Evolutionary conservation across 371 early-diverging fungal genomes (phyloP), one percentile per base, ranked within the genome.

Genomic region (Mucor indicus): DNA sequence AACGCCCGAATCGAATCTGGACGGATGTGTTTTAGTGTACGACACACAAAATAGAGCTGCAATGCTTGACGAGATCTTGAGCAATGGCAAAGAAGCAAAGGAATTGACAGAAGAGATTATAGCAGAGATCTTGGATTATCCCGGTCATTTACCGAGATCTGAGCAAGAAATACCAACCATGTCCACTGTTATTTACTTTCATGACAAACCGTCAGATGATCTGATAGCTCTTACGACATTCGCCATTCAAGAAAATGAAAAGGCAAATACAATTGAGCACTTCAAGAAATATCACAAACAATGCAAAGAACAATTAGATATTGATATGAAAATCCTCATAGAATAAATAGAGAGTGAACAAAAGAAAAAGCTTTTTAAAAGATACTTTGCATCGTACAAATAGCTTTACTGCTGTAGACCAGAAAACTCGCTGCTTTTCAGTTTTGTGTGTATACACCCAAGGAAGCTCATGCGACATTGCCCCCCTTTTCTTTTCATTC

Each of bases 181-280:
- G 72, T 48, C 72, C 17, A 74, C 81, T 10, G 80, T 85, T 3
- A 73, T 80, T 0, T 85, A 84, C 27, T 43, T 68, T 8, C 76
- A 76, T 22, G 57, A 55, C 22, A 27, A 38, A 11, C 21, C 22
- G 4, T 27, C 38, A 7, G 55, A 57, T 44, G 67, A 58, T 49
- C 48, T 57, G 39, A 53, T 62, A 10, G 51, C 62, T 6, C 36
- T 72, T n/a, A 72, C 72, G 0, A 55, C 72, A 1, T 72, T 60
- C 59, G 68, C 61, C 2, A 65, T 60, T 20, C 63, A 59, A 29
- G 31, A 39, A 0, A 2, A 3, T 13, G 58, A 68, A 44, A 38
- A 50, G 25, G 40, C 55, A 17, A 44, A 45, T 1, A 46, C 53
- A 2, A 32, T 43, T 15, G 11, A n/a, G 1, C 70, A 66, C 39